Base-by-base conservation (phyloP, 2,329 filamentous ascomycete species). In the Fusarium kyushuense region DNA sequence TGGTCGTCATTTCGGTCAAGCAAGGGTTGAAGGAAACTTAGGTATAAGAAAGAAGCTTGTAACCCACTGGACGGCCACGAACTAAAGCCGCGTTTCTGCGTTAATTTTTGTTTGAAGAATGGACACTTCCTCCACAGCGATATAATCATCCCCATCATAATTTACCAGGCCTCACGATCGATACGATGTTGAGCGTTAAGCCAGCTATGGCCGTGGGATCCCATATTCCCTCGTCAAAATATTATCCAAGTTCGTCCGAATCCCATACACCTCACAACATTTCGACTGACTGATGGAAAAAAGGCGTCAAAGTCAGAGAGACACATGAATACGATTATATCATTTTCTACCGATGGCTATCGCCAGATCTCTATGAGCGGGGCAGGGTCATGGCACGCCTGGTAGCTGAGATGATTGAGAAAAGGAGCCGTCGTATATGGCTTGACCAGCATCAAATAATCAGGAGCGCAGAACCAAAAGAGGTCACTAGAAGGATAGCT, bases 381-480 rank as follows among this genome's bases (percentile, higher is more conserved):
- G 62, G 62, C 1, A 41, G 62, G 13, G 60, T 65, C 3, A 65
- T 65, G 62, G 62, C 62, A 7, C 62, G 59, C 9, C 23, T 65
- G 4, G 54, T 65, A 0, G 32, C 60, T 0, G 62, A 58, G 4
- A 54, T 65, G 54, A 53, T 65, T 2, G 54, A 64, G 13, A 65
- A 65, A 27, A 59, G 38, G 1, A 59, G 54, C 1, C 43, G 40
- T 2, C 45, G 54, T 0, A 60, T 65, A 13, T 65, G 63, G 63
- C 61, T 65, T 1, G 61, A 65, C 32, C 60, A 65, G 21, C 45
- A 65, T 11, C 60, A 60, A 11, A 65, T 65, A 16, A 55, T 25
- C 0, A 29, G 63, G 17, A 54, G 29, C 13, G 60, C 55, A 1
- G 23, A 45, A 6, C 48, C 60, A 1, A 33, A 21, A 2, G 60